These are phyloP conservation scores for Euphrasia arctica DNA, from an alignment of 305 asterid genomes.

Conservation along the genomic window DNA sequence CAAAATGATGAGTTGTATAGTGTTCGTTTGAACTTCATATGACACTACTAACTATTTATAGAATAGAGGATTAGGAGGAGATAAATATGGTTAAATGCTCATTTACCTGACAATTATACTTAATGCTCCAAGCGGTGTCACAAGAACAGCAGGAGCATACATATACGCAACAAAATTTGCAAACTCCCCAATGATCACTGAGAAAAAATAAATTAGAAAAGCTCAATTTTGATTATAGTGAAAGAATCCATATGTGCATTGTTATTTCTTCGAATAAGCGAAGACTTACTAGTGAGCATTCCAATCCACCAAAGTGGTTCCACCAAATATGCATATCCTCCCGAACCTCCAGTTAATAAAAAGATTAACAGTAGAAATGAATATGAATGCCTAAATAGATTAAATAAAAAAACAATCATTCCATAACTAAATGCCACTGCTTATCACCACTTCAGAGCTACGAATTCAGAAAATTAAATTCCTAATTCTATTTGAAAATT, in stretches of 20 bases:
- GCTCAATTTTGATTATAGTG: background rate
- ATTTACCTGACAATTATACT: constrained; percentile 87
- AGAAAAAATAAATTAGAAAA: background rate
- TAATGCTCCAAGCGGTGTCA: constrained; percentile 90
- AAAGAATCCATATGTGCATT: background rate
- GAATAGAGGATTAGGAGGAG: background rate
- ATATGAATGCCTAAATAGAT: background rate
- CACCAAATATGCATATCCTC: constrained; percentile 72
- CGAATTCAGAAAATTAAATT: background rate
- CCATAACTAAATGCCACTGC: background rate
- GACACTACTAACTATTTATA: background rate
- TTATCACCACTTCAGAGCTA: background rate
- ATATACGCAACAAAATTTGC: constrained; percentile 86
- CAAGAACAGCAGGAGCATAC: constrained; percentile 94
- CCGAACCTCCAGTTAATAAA: constrained; percentile 52
- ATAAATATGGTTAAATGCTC: constrained; percentile 6
- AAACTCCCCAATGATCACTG: constrained; percentile 85
- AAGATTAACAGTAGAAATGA: constrained; percentile 11
- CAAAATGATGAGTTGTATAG: constrained; percentile 14
- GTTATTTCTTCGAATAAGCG: background rate
- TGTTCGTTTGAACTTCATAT: background rate
- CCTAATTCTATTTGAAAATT: background rate
- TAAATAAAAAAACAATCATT: no score
- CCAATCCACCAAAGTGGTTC: constrained; percentile 98
- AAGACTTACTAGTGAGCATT: constrained; percentile 68